These are phyloP conservation scores for Chernovozyma aurita DNA, from an alignment of 1,139 yeast species.

Conservation along the genomic window DNA sequence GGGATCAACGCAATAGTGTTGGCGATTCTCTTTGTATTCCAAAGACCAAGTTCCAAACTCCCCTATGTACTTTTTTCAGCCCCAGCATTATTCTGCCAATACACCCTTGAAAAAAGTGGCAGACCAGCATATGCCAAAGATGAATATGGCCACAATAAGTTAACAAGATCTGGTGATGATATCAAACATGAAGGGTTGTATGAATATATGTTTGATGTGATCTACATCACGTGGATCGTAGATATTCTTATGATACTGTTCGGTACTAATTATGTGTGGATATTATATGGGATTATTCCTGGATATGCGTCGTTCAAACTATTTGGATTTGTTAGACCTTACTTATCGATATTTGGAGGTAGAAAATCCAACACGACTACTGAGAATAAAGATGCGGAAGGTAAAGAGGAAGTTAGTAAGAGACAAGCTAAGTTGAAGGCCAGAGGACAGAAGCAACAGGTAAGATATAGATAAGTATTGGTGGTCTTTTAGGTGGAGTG, in stretches of 20 bases:
- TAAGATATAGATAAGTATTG: constrained; percentile 22
- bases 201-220: constrained; percentile 72
- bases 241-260: constrained; percentile 51
- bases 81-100: constrained; percentile 56
- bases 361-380: constrained; percentile 6
- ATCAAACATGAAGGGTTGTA: constrained; percentile 62
- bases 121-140: constrained; percentile 51
- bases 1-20: constrained; percentile 37
- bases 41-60: constrained; percentile 51
- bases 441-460: constrained; percentile 34
- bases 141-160: constrained; percentile 22
- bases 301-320: constrained; percentile 55
- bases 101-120: constrained; percentile 59
- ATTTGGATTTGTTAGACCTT: constrained; percentile 27
- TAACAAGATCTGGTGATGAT: constrained; percentile 61
- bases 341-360: constrained; percentile 12
- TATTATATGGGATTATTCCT: constrained; percentile 42
- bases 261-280: constrained; percentile 64
- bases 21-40: constrained; percentile 35
- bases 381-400: constrained; percentile 10
- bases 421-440: constrained; percentile 48
- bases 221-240: constrained; percentile 65
- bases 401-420: constrained; percentile 23
- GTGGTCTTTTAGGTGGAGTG: no score
- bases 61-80: constrained; percentile 52